phyloP scores from a whole-genome alignment of 257 asterid genomes.

The Anisodus tanguticus region DNA sequence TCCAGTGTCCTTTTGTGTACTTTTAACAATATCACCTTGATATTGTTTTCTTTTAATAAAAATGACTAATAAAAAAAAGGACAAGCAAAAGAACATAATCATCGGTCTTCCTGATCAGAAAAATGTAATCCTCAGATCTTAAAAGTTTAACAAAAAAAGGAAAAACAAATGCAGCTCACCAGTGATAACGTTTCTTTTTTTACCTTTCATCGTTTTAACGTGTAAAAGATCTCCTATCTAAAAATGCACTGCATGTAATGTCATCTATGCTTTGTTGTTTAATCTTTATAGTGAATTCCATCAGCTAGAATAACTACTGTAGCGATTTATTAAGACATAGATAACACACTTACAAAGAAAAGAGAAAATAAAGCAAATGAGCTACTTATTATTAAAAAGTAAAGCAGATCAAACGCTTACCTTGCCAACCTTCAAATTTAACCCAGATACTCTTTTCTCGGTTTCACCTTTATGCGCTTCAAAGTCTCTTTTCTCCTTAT shows the following conservation, averaged over 20 bases:
- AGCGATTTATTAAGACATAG: neutral
- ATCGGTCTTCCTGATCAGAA: neutral
- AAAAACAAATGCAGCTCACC: neutral
- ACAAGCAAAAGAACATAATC: neutral
- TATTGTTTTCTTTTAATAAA: too few species aligned
- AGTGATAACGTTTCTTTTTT: neutral
- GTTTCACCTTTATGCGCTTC: constrained; percentile 64
- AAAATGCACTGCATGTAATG: neutral
- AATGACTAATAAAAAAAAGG: neutral
- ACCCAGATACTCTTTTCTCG: constrained; percentile 59
- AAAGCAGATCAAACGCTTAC: constrained; percentile 46
- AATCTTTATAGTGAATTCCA: neutral
- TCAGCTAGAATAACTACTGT: neutral
- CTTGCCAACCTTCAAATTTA: constrained; percentile 54
- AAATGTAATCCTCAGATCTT: neutral
- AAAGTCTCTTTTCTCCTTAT: constrained; percentile 56
- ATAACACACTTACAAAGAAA: neutral
- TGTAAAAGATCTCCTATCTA: neutral
- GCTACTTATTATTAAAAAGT: neutral
- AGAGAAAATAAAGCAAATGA: constrained; percentile 1
- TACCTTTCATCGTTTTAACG: neutral
- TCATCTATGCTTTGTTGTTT: neutral
- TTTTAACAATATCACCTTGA: too few species aligned
- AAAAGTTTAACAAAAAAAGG: neutral
- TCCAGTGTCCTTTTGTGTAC: too few species aligned